Evolutionary conservation across 78 protist genomes (phyloP).

Genomic region (Dictyostelium firmibasis): DNA sequence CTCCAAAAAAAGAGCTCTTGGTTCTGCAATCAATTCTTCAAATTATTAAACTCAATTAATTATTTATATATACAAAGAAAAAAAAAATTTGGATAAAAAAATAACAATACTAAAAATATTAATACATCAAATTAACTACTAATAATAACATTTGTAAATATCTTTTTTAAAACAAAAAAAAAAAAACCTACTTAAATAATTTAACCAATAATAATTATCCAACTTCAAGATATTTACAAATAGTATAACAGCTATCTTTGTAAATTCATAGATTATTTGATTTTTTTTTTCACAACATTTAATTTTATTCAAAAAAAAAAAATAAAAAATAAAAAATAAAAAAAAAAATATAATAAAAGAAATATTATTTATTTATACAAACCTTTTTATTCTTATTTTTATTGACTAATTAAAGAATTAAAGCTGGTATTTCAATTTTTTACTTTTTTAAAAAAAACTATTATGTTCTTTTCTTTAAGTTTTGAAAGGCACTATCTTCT

Average conservation of each 20-base stretch:
- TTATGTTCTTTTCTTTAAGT: neutral
- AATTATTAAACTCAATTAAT: neutral
- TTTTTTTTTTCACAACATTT: neutral
- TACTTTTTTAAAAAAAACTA: neutral
- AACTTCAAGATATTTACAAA: neutral
- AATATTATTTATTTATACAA: neutral
- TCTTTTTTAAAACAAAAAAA: neutral
- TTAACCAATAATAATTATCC: neutral
- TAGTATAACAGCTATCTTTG: conserved; percentile 5
- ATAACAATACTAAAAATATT: neutral
- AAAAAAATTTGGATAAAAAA: neutral
- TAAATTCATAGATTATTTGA: neutral
- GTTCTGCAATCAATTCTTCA: neutral
- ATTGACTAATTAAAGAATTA: neutral
- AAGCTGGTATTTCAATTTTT: neutral
- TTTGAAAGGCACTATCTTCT: neutral
- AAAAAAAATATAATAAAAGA: neutral
- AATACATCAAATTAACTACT: neutral
- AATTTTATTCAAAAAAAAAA: neutral
- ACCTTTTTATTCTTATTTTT: neutral
- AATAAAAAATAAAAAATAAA: neutral
- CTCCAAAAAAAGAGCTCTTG: conserved; percentile 55
- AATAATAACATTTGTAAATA: neutral
- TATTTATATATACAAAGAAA: neutral
- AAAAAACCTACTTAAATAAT: neutral